Evolutionary conservation across 2,329 filamentous ascomycete species (phyloP).

Genomic region (Talaromyces sp.): DNA sequence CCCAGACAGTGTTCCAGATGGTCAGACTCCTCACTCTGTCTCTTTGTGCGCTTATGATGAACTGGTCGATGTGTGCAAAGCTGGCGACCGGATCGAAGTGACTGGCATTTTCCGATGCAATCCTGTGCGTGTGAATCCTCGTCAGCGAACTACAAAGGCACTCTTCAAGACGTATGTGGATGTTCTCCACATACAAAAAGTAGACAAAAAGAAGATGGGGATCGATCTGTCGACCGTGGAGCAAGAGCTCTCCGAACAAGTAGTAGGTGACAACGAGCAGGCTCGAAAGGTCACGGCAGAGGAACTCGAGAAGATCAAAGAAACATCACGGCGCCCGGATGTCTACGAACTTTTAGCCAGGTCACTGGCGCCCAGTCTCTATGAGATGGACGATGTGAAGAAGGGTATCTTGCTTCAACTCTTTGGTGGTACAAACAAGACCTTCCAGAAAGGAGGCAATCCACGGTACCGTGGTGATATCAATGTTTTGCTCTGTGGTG

Average conservation of each 20-base stretch:
- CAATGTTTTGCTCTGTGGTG: conserved; percentile 93
- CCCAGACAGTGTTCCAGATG: conserved; percentile 87
- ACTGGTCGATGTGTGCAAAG: conserved; percentile 95
- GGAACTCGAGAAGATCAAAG: conserved; percentile 83
- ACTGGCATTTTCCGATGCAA: conserved; percentile 97
- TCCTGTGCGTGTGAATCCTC: conserved; percentile 87
- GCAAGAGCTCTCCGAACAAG: conserved; percentile 70
- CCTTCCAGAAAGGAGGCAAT: conserved; percentile 91
- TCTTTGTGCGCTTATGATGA: conserved; percentile 96
- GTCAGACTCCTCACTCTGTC: conserved; percentile 95
- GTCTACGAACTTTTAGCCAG: conserved; percentile 89
- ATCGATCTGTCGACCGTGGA: conserved; percentile 86
- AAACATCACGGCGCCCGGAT: conserved; percentile 73
- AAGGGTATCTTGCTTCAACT: conserved; percentile 96
- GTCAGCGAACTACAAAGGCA: conserved; percentile 86
- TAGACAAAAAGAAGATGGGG: conserved; percentile 90
- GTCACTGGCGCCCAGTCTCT: conserved; percentile 89
- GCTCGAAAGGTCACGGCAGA: conserved; percentile 77
- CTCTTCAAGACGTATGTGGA: conserved; percentile 98
- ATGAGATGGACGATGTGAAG: conserved; percentile 98
- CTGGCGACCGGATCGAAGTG: conserved; percentile 90
- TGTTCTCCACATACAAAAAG: conserved; percentile 91
- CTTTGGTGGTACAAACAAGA: conserved; percentile 97
- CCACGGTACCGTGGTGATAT: conserved; percentile 96
- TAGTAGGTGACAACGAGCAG: conserved; percentile 72